A percentile compares a stretch with the other conserved stretches of the same genome.
phyloP scores from a whole-genome alignment of 768 basidiomycete species.

The Xanthoconium stramineum region DNA sequence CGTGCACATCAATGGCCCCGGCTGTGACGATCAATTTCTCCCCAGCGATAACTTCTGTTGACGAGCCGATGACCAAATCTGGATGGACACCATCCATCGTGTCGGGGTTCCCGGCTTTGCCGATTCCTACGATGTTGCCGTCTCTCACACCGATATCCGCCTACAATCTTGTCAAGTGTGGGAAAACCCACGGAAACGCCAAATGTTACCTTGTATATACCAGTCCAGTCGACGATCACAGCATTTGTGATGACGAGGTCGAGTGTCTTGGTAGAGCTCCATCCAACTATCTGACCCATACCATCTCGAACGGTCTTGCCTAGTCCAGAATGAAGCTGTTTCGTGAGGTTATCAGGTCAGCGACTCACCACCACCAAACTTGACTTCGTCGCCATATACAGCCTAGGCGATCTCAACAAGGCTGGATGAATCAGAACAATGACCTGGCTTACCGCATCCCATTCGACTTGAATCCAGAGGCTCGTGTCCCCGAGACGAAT shows the following conservation, averaged over 20 bases:
- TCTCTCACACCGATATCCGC: constrained; percentile 92
- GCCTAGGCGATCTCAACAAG: constrained; percentile 44
- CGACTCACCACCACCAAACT: constrained; percentile 86
- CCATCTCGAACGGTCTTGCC: constrained; percentile 95
- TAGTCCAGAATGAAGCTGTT: constrained; percentile 25
- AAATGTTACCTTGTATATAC: constrained; percentile 79
- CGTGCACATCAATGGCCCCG: constrained; percentile 87
- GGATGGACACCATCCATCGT: constrained; percentile 78
- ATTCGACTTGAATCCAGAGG: constrained; percentile 91
- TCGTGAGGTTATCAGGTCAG: neutral
- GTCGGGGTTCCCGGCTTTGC: constrained; percentile 98
- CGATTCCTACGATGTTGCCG: constrained; percentile 81
- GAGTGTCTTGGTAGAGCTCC: constrained; percentile 61
- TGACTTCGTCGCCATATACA: constrained; percentile 92
- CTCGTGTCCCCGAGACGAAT: constrained; percentile 85
- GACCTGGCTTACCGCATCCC: constrained; percentile 57
- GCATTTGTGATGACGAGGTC: constrained; percentile 97
- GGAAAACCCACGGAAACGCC: neutral
- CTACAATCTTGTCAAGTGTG: constrained; percentile 36
- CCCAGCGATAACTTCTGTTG: constrained; percentile 94
- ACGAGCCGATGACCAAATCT: constrained; percentile 77
- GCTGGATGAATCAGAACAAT: neutral
- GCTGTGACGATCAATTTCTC: constrained; percentile 94
- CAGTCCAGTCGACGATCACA: constrained; percentile 90
- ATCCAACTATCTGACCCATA: constrained; percentile 88